phyloP scores from a whole-genome alignment of 768 basidiomycete genomes.

The Russula brevipes region DNA sequence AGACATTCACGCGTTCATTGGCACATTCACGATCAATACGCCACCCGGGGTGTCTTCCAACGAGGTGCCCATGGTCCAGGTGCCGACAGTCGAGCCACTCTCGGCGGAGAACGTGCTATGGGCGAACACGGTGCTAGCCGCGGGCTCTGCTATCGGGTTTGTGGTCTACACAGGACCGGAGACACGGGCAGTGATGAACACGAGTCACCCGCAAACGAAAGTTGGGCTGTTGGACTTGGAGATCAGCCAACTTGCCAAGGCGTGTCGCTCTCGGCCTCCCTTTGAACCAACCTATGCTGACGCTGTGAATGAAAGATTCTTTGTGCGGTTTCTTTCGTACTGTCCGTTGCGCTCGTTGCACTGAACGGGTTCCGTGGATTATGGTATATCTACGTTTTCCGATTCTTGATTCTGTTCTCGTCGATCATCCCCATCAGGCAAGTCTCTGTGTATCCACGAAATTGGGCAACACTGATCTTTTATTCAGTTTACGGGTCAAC shows the following conservation, averaged over 20 bases:
- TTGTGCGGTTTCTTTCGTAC: slow-evolving; percentile 87
- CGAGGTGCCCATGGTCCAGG: slow-evolving; percentile 37
- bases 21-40: slow-evolving; percentile 76
- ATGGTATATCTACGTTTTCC: slow-evolving; percentile 95
- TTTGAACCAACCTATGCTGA: not conserved
- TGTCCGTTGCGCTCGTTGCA: slow-evolving; percentile 89
- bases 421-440: slow-evolving; percentile 99
- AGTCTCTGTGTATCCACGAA: slow-evolving; percentile 25
- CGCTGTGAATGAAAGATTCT: slow-evolving; percentile 58
- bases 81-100: slow-evolving; percentile 68
- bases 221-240: slow-evolving; percentile 88
- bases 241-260: slow-evolving; percentile 94
- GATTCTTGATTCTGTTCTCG: slow-evolving; percentile 96
- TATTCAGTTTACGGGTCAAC: slow-evolving; percentile 84
- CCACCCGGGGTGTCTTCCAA: slow-evolving; percentile 33
- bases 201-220: slow-evolving; percentile 94
- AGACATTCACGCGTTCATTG: slow-evolving; percentile 93
- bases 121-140: slow-evolving; percentile 96
- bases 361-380: slow-evolving; percentile 92
- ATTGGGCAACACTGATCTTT: not conserved
- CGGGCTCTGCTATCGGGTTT: slow-evolving; percentile 88
- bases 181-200: slow-evolving; percentile 98
- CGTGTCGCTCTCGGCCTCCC: slow-evolving; percentile 30
- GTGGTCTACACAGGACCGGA: slow-evolving; percentile 93
- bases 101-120: slow-evolving; percentile 94